Percentiles rank a stretch among this genome's conserved stretches.
Conservation (phyloP, 1,284 basidiomycete species). For the Irpex sp. region DNA sequence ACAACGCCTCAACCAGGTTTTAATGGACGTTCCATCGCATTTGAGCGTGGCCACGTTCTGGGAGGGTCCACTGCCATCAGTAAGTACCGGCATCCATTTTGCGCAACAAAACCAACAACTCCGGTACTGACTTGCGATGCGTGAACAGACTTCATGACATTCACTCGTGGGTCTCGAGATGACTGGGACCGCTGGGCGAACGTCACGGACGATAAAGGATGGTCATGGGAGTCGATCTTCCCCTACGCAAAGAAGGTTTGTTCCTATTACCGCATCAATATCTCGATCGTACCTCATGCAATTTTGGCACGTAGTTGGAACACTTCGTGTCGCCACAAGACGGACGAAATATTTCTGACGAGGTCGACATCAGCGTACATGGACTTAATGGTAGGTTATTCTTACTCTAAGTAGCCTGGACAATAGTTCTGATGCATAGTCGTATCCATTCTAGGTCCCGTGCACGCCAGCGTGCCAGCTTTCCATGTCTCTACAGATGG, state of each 20-base stretch:
- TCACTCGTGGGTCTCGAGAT: background rate
- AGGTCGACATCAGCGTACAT: slow-evolving; percentile 29
- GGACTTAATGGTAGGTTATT: slow-evolving; percentile 12
- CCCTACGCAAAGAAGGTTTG: background rate
- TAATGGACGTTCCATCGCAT: background rate
- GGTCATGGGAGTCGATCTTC: slow-evolving; percentile 1
- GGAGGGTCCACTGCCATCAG: slow-evolving; percentile 14
- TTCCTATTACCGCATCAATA: background rate
- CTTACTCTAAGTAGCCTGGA: background rate
- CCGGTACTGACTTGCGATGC: too few species aligned
- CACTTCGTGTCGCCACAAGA: slow-evolving; percentile 26
- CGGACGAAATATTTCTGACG: slow-evolving; percentile 26
- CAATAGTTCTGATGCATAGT: background rate
- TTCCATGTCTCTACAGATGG: slow-evolving; percentile 21
- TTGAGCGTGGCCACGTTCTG: slow-evolving; percentile 11
- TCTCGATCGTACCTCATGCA: background rate
- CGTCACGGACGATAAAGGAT: background rate
- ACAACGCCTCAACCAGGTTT: slow-evolving; percentile 10
- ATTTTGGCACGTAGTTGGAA: slow-evolving; percentile 24
- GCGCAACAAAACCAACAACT: too few species aligned
- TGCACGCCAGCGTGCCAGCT: slow-evolving; percentile 30
- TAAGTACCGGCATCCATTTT: background rate
- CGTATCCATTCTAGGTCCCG: slow-evolving; percentile 17
- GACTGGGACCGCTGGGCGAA: background rate
- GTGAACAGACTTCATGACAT: background rate